Percentiles rank a stretch among this genome's conserved stretches.
phyloP scores from a whole-genome alignment of 768 basidiomycete species.

The Rhizopogon vinicolor region DNA sequence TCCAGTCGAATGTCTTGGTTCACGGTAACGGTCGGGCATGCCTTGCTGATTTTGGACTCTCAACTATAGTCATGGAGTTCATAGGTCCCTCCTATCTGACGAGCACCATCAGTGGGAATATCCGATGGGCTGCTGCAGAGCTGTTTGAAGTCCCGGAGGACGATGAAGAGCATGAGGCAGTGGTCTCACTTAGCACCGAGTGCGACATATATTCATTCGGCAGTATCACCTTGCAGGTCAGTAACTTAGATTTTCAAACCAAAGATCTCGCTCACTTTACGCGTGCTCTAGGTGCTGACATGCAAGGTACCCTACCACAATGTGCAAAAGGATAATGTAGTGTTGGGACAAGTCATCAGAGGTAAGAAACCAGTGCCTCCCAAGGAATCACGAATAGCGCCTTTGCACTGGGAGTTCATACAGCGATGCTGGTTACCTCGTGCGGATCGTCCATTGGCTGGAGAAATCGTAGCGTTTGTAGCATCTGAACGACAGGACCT shows the following conservation, averaged over 20 bases:
- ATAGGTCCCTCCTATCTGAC: conserved; percentile 13
- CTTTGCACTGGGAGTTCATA: too few species aligned
- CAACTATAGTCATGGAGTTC: conserved; percentile 31
- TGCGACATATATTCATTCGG: conserved; percentile 41
- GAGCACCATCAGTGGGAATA: conserved; percentile 30
- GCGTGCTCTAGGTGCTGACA: not conserved
- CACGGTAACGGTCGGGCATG: conserved; percentile 15
- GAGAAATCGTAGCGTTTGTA: too few species aligned
- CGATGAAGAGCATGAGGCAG: too few species aligned
- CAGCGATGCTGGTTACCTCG: too few species aligned
- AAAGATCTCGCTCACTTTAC: too few species aligned
- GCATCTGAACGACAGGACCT: too few species aligned
- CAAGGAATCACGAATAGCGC: too few species aligned
- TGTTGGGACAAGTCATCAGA: too few species aligned
- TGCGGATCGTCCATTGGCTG: too few species aligned
- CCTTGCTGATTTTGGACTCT: conserved; percentile 13
- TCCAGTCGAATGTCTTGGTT: conserved; percentile 23
- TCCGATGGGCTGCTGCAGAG: conserved; percentile 40
- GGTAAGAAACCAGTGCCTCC: too few species aligned
- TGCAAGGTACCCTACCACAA: not conserved
- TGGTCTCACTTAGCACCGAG: too few species aligned
- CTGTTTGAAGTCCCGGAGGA: conserved; percentile 21
- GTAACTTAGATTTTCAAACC: not conserved
- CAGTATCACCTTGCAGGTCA: conserved; percentile 24
- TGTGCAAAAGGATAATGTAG: not conserved